Evolutionary conservation across 2,329 filamentous ascomycete genomes (phyloP), one percentile per base, ranked within the genome.

Genomic region (Trichophyton rubrum): DNA sequence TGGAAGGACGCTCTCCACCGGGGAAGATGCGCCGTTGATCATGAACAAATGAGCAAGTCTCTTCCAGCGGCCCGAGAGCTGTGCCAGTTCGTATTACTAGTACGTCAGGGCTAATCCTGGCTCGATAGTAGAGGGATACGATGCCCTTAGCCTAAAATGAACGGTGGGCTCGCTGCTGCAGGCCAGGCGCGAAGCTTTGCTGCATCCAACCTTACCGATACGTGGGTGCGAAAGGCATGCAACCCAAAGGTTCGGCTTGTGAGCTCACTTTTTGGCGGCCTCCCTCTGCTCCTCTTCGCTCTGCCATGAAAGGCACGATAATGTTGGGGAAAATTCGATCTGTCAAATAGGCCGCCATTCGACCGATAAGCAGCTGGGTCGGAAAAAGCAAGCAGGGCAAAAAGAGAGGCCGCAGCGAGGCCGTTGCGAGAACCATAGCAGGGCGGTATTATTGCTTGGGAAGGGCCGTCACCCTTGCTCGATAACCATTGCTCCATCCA

Each of bases 21-120:
- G 49, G 22, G 49, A 22, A 53, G 20, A 53, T 53, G 49, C 49
- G 49, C 49, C 49, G 49, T 53, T 53, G 49, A 53, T 53, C 49
- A 53, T 53, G 49, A 13, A 53, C 49, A 53, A 53, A 53, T 53
- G 49, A 53, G 49, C 49, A 53, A 33, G 49, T 53, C 49, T 53
- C 49, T 33, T 53, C 49, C 49, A 53, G 49, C 49, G 49, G 49
- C 49, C 49, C 49, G 49, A 30, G 49, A 53, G 49, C 49, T 53
- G 49, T n/a, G 49, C 49, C 27, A 53, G 27, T 33, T 53, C 49
- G 49, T 53, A 53, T 53, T 53, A 3, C 49, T 33, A 3, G 27
- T n/a, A 3, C 8, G 49, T 53, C 43, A 24, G 20, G 43, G 43
- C 43, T 24, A 7, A 53, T 53, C 49, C 49, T 30, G 49, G 49